Conservation (phyloP, 23 red algal genomes). For the Gracilaria gracilis region DNA sequence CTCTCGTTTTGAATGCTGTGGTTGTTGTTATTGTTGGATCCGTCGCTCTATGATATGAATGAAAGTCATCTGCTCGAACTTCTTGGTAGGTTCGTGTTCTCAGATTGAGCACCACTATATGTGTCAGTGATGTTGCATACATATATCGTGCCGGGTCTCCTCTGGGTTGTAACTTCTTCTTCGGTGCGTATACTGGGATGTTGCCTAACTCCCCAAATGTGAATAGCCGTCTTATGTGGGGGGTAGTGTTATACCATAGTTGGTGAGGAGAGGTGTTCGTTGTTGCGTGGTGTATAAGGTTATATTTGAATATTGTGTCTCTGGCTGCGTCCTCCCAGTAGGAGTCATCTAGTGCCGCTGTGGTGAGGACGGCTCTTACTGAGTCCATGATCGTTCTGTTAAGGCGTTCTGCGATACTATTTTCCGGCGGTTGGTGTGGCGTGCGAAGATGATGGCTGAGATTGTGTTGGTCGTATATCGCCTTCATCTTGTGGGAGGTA, state of each 20-base stretch:
- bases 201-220: not conserved
- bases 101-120: too few relatives aligned
- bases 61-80: not conserved
- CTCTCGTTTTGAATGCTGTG: not conserved
- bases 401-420: conserved; percentile 24
- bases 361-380: not conserved
- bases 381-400: conserved; percentile 36
- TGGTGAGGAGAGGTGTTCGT: not conserved
- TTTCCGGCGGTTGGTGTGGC: conserved; percentile 26
- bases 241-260: not conserved
- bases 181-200: not conserved
- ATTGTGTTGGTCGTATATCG: not conserved
- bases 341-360: not conserved
- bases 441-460: not conserved
- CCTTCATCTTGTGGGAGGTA: not conserved
- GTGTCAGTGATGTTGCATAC: too few relatives aligned
- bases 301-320: conserved; percentile 1
- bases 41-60: not conserved
- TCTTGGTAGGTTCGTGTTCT: not conserved
- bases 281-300: not conserved
- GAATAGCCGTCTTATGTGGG: not conserved
- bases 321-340: conserved; percentile 38
- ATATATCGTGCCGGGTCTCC: too few relatives aligned
- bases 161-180: not conserved
- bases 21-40: not conserved